Percentiles rank a stretch among this genome's conserved stretches.
These are phyloP conservation scores for Cornus controversa DNA, from an alignment of 148 eudicot species.

Conservation along the genomic window DNA sequence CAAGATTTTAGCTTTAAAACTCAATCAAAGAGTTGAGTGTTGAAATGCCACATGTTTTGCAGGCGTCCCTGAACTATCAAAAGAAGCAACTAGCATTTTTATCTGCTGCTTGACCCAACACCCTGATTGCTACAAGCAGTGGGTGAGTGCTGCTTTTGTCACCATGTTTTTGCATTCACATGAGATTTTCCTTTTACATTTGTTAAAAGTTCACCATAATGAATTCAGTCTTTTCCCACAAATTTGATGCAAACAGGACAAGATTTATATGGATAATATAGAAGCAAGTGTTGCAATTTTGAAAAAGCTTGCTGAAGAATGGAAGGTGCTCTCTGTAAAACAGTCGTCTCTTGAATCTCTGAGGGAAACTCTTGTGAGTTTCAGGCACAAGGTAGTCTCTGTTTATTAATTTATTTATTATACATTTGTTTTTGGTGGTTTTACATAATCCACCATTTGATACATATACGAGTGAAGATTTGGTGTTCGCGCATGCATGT, in stretches of 20 bases:
- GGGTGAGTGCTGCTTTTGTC: constrained; percentile 47
- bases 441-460: not conserved
- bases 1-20: not conserved
- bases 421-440: not conserved
- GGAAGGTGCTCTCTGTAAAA: constrained; percentile 43
- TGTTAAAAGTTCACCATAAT: not conserved
- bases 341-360: constrained; percentile 49
- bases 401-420: not conserved
- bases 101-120: constrained; percentile 63
- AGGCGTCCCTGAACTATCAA: constrained; percentile 67
- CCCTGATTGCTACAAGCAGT: constrained; percentile 67
- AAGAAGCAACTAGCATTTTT: constrained; percentile 55
- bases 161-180: not conserved
- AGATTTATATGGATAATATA: constrained; percentile 56
- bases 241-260: constrained; percentile 45
- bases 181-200: not conserved
- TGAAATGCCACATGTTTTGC: constrained; percentile 10
- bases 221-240: constrained; percentile 3
- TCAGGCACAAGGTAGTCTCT: constrained; percentile 56
- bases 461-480: no score
- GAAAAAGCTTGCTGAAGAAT: constrained; percentile 56
- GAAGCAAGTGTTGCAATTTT: constrained; percentile 59
- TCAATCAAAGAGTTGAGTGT: not conserved
- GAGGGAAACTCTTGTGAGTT: constrained; percentile 57
- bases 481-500: no score